phyloP scores from a whole-genome alignment of 2,329 filamentous ascomycete genomes.

The Monosporascus sp. region DNA sequence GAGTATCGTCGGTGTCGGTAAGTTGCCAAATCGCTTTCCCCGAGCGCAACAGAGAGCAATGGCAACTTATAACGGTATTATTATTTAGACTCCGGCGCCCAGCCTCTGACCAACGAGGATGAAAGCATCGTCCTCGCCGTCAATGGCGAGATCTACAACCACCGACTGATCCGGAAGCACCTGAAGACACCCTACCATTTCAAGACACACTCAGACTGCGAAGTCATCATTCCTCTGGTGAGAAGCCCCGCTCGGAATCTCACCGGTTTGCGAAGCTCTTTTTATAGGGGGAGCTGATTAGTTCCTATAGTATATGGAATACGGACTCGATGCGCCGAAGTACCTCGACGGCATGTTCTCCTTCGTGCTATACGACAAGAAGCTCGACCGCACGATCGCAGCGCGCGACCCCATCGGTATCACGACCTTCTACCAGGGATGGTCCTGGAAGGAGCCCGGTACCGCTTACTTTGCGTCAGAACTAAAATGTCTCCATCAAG shows the following conservation, averaged over 20 bases:
- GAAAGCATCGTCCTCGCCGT: constrained; percentile 84
- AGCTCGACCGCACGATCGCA: constrained; percentile 83
- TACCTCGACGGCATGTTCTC: constrained; percentile 99
- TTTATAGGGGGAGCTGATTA: neutral
- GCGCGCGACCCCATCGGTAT: constrained; percentile 95
- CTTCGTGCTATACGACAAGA: constrained; percentile 96
- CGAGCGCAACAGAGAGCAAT: constrained; percentile 3
- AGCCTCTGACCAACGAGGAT: constrained; percentile 91
- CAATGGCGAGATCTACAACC: constrained; percentile 99
- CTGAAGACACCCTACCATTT: constrained; percentile 85
- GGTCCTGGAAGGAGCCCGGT: constrained; percentile 74
- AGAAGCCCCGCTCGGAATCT: constrained; percentile 25
- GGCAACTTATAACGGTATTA: constrained; percentile 10
- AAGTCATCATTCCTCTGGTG: constrained; percentile 97
- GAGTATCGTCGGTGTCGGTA: constrained; percentile 94
- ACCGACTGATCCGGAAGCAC: constrained; percentile 85
- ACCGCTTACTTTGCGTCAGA: constrained; percentile 96
- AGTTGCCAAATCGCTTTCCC: constrained; percentile 29
- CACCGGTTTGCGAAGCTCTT: constrained; percentile 1
- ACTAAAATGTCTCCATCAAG: constrained; percentile 84
- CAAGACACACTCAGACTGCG: constrained; percentile 98
- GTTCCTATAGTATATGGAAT: constrained; percentile 72
- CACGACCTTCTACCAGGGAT: constrained; percentile 95
- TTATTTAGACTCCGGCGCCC: constrained; percentile 77
- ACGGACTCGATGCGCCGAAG: constrained; percentile 88